Evolutionary conservation across 495 filamentous ascomycete genomes (phyloP).

Genomic region (Neurospora sp.): DNA sequence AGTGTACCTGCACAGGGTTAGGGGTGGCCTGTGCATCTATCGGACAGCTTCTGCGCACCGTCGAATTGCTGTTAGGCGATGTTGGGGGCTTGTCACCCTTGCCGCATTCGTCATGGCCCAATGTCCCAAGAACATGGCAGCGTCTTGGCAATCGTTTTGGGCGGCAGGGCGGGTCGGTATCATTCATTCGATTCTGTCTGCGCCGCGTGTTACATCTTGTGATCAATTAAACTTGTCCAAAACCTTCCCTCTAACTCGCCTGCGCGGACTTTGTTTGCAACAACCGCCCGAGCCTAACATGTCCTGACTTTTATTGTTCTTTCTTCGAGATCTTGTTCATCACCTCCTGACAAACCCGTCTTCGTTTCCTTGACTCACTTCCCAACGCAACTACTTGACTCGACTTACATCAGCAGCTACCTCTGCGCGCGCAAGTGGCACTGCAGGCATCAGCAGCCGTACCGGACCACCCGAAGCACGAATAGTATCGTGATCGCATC

Average conservation of each 20-base stretch:
- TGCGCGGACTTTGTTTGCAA: not conserved
- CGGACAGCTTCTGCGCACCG: not conserved
- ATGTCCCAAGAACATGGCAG: not conserved
- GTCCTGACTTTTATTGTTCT: not conserved
- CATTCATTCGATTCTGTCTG: not conserved
- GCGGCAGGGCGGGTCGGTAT: not conserved
- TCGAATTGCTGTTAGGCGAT: not conserved
- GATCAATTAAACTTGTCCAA: not conserved
- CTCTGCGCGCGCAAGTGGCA: not conserved
- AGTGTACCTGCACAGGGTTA: not conserved
- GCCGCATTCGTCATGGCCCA: not conserved
- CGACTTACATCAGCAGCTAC: not conserved
- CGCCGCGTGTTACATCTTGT: not conserved
- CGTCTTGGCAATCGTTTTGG: not conserved
- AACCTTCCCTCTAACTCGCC: not conserved
- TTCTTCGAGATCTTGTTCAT: not conserved
- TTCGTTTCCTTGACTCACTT: not conserved
- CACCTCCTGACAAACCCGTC: not conserved
- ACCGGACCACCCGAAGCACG: not conserved
- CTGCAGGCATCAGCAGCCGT: not conserved
- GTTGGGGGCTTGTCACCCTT: not conserved
- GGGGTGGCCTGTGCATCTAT: not conserved
- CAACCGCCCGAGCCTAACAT: not conserved
- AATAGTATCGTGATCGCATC: not conserved
- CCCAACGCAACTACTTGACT: not conserved